phyloP scores from a whole-genome alignment of 2,329 filamentous ascomycete species.

The Fusarium equiseti region DNA sequence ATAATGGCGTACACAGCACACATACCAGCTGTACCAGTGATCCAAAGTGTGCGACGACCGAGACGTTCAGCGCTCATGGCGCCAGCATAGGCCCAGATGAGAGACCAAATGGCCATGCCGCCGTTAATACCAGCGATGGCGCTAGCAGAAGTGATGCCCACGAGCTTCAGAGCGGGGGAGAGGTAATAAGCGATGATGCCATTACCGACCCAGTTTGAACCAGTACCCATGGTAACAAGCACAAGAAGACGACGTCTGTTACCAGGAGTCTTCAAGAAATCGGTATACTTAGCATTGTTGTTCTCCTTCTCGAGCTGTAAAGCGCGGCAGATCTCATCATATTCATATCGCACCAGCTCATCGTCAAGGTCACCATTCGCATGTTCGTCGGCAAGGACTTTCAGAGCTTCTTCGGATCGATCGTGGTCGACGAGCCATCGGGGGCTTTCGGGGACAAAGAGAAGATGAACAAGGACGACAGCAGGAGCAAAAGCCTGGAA shows the following conservation, averaged over 20 bases:
- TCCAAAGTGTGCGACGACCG: conserved; percentile 31
- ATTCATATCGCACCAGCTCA: conserved; percentile 72
- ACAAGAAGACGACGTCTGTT: conserved; percentile 72
- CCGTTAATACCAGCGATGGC: conserved; percentile 35
- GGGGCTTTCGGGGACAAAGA: conserved; percentile 56
- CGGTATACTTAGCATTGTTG: conserved; percentile 64
- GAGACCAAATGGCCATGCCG: conserved; percentile 36
- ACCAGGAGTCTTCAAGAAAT: conserved; percentile 71
- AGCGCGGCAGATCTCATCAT: conserved; percentile 72
- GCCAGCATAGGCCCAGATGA: conserved; percentile 24
- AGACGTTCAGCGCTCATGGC: conserved; percentile 30
- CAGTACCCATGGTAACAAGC: conserved; percentile 71
- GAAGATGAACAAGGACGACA: conserved; percentile 24
- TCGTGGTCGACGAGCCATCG: conserved; percentile 54
- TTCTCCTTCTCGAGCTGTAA: conserved; percentile 67
- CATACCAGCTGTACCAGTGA: conserved; percentile 26
- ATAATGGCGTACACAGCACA: conserved; percentile 20
- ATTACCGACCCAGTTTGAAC: conserved; percentile 75
- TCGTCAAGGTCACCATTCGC: conserved; percentile 69
- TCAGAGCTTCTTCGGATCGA: conserved; percentile 55
- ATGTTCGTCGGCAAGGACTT: conserved; percentile 71
- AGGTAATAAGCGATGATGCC: conserved; percentile 74
- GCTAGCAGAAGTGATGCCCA: conserved; percentile 24
- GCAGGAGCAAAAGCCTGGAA: conserved; percentile 35
- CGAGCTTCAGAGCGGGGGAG: conserved; percentile 59